Percentiles rank a stretch among this genome's conserved stretches.
Evolutionary conservation across 352 stramenopile genomes (phyloP).

Genomic region (Blastocystis sp.): DNA sequence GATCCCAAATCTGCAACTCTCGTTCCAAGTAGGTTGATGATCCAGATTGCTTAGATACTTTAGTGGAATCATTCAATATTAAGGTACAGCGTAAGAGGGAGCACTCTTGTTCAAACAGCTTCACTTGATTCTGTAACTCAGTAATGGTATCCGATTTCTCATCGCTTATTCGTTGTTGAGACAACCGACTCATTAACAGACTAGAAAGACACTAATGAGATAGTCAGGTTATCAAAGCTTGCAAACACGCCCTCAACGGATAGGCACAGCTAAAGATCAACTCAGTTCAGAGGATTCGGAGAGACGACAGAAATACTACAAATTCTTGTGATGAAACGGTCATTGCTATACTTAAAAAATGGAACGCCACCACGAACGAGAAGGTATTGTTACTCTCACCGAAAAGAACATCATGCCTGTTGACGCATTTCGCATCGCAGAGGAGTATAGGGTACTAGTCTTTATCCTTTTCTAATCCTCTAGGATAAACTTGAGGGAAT

Average conservation of each 20-base stretch:
- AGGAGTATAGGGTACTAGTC: conserved; percentile 7
- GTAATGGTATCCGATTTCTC: too few relatives aligned
- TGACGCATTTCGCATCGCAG: not conserved
- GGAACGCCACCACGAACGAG: not conserved
- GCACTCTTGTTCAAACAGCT: too few relatives aligned
- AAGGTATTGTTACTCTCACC: not conserved
- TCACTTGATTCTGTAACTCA: too few relatives aligned
- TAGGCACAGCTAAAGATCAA: too few relatives aligned
- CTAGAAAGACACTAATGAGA: too few relatives aligned
- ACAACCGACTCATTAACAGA: too few relatives aligned
- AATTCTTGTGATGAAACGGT: not conserved
- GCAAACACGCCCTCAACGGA: too few relatives aligned
- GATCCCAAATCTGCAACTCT: too few relatives aligned
- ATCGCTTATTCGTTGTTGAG: too few relatives aligned
- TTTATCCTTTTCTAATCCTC: not conserved
- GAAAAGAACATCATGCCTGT: not conserved
- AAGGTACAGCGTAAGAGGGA: not conserved
- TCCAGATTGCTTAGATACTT: not conserved
- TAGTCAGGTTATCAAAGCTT: too few relatives aligned
- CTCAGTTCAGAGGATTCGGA: too few relatives aligned
- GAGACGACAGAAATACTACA: too few relatives aligned
- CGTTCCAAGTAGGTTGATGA: not conserved
- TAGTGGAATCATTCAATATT: not conserved
- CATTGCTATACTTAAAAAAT: not conserved
- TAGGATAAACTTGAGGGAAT: conserved; percentile 54